Evolutionary conservation across 1,284 basidiomycete species (phyloP).

Genomic region (Naganishia albida): DNA sequence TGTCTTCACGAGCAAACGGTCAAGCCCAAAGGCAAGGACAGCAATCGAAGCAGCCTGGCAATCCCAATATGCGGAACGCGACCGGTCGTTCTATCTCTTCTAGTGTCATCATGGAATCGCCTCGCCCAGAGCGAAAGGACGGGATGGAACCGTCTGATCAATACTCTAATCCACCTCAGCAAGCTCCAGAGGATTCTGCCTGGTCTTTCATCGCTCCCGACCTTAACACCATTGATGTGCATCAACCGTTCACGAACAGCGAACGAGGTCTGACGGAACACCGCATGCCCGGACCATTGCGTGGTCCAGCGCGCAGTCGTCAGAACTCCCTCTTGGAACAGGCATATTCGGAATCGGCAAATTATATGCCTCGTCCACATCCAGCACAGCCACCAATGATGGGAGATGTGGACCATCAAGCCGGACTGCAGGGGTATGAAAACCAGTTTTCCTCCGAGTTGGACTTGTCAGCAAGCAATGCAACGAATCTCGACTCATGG

Average conservation of each 20-base stretch:
- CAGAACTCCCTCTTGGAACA: slow-evolving; percentile 21
- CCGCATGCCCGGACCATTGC: slow-evolving; percentile 46
- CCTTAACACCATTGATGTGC: slow-evolving; percentile 53
- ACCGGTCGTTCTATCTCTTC: background rate
- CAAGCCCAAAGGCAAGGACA: slow-evolving; percentile 51
- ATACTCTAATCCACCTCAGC: slow-evolving; percentile 3
- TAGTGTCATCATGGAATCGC: background rate
- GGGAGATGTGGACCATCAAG: slow-evolving; percentile 15
- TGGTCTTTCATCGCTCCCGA: slow-evolving; percentile 53
- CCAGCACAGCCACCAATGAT: slow-evolving; percentile 29
- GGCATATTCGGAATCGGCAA: slow-evolving; percentile 3
- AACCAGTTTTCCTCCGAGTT: slow-evolving; percentile 16
- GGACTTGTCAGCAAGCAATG: slow-evolving; percentile 20
- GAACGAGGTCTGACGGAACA: slow-evolving; percentile 25
- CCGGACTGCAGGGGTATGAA: slow-evolving; percentile 17
- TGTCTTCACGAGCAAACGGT: slow-evolving; percentile 45
- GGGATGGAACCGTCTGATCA: background rate
- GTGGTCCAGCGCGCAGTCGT: slow-evolving; percentile 41
- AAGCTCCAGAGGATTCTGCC: slow-evolving; percentile 33
- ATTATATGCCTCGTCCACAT: slow-evolving; percentile 13
- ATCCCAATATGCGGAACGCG: background rate
- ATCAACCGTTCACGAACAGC: slow-evolving; percentile 49
- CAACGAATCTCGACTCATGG: slow-evolving; percentile 29
- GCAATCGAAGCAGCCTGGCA: slow-evolving; percentile 37
- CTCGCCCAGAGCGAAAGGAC: background rate